Evolutionary conservation across 192 early-diverging fungal species (phyloP), one percentile per base, ranked within the genome.

Genomic region (Coemansia sp.): DNA sequence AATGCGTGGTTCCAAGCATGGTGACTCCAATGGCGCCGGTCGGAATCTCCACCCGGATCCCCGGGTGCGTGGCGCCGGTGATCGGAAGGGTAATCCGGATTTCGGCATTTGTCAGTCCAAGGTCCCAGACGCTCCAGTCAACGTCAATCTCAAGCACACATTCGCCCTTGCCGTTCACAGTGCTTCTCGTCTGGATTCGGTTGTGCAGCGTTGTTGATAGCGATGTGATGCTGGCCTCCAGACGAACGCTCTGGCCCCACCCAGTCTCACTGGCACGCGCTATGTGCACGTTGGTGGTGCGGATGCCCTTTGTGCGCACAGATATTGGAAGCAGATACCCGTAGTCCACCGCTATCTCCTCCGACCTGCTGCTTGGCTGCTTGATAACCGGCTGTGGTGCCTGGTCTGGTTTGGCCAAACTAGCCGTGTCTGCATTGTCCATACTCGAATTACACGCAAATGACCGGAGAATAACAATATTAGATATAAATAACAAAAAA

Each of bases 101-200:
- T 57, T 83, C 80, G 38, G 80, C 80, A 37, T 57, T 77, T 16
- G 76, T 75, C 65, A 77, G 45, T 2, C 80, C 80, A 18, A 83
- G 48, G 57, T 83, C 80, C 80, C 80, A 83, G 21, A 83, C 53
- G 37, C 80, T 83, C 65, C 72, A 57, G 60, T 75, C 80, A 40
- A 83, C 72, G 8, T 67, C 47, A 8, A 83, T 49, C 18, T 18
- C 50, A 41, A 83, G 62, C 32, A 39, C 56, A 50, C 60, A 81
- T 44, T 81, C 74, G 50, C 64, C 64, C 37, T 53, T 49, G 5
- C 62, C 54, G 53, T 48, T 63, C 0, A 75, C 38, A 1, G 18
- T 59, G 64, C 75, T 77, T 18, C 26, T 68, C n/a, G 54, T 65
- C 40, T 61, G 74, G 16, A 76, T 39, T 15, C 79, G 66, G 44